phyloP scores from a whole-genome alignment of 2,329 filamentous ascomycete genomes.

The Xylariaceae sp. region DNA sequence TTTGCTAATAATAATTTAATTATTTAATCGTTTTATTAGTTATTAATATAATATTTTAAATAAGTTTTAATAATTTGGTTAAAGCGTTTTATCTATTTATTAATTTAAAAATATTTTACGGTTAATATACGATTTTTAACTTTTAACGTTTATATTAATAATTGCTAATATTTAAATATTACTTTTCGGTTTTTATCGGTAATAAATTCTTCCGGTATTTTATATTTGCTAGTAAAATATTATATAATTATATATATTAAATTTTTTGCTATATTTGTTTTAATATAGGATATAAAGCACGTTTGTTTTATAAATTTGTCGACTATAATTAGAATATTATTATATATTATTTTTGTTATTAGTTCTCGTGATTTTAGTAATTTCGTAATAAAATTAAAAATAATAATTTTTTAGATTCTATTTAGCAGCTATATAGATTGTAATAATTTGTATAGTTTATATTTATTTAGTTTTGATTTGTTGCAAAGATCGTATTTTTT shows the following conservation, averaged over 20 bases:
- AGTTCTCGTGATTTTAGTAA: slow-evolving; percentile 8
- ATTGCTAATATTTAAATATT: background rate
- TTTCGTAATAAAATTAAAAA: slow-evolving; percentile 6
- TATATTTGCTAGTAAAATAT: slow-evolving; percentile 7
- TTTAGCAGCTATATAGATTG: too few species aligned
- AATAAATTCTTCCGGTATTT: slow-evolving; percentile 9
- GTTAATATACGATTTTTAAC: slow-evolving; percentile 6
- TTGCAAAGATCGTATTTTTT: slow-evolving; percentile 9
- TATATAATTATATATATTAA: slow-evolving; percentile 1
- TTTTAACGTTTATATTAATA: slow-evolving; percentile 6
- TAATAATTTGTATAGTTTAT: slow-evolving; percentile 2
- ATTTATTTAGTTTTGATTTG: slow-evolving; percentile 3
- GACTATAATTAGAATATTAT: slow-evolving; percentile 5
- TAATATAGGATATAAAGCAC: background rate
- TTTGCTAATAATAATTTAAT: slow-evolving; percentile 9
- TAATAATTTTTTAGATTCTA: too few species aligned
- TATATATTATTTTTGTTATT: slow-evolving; percentile 2
- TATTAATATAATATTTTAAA: slow-evolving; percentile 10
- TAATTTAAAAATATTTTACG: slow-evolving; percentile 11
- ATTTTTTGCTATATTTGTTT: slow-evolving; percentile 5
- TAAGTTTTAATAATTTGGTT: slow-evolving; percentile 12
- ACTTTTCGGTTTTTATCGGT: background rate
- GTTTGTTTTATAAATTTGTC: slow-evolving; percentile 4
- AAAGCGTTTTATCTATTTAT: slow-evolving; percentile 9
- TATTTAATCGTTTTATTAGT: slow-evolving; percentile 9